phyloP scores from a whole-genome alignment of 2,329 filamentous ascomycete species.

The Fusarium piperis region DNA sequence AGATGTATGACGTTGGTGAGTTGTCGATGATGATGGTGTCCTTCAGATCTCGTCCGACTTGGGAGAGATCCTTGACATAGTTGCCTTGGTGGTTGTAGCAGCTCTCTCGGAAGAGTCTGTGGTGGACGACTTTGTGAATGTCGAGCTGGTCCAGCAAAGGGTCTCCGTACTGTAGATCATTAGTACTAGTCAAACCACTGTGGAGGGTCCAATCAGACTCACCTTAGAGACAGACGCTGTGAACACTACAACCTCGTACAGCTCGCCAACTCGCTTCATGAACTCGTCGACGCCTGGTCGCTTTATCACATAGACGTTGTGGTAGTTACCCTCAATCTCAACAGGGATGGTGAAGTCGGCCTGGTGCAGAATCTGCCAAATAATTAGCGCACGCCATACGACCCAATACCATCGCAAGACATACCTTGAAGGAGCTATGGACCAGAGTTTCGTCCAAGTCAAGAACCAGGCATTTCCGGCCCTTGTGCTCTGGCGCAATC shows the following conservation, averaged over 20 bases:
- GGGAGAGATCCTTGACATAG: conserved; percentile 98
- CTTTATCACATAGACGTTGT: conserved; percentile 99
- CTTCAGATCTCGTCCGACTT: conserved; percentile 92
- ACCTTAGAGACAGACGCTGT: conserved; percentile 98
- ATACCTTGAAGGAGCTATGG: conserved; percentile 98
- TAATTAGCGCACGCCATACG: conserved; percentile 31
- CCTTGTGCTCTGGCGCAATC: conserved; percentile 79
- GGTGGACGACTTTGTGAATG: conserved; percentile 96
- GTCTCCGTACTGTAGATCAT: conserved; percentile 81
- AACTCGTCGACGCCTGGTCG: conserved; percentile 98
- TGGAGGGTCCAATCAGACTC: conserved; percentile 31
- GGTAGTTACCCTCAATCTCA: conserved; percentile 98
- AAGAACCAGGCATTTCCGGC: conserved; percentile 92
- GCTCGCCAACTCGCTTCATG: conserved; percentile 97
- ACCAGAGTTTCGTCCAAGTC: conserved; percentile 97
- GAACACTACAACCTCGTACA: conserved; percentile 98
- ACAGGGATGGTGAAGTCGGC: conserved; percentile 99
- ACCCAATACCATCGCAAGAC: conserved; percentile 8
- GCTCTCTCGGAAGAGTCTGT: conserved; percentile 95
- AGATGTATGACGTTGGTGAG: conserved; percentile 98
- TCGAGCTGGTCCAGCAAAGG: conserved; percentile 95
- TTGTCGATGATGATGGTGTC: conserved; percentile 99
- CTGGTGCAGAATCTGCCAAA: conserved; percentile 86
- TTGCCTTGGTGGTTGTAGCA: conserved; percentile 99
- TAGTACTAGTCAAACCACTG: conserved; percentile 18